These are phyloP conservation scores for Kondoa malvinella DNA, from an alignment of 768 basidiomycete genomes.

Conservation along the genomic window DNA sequence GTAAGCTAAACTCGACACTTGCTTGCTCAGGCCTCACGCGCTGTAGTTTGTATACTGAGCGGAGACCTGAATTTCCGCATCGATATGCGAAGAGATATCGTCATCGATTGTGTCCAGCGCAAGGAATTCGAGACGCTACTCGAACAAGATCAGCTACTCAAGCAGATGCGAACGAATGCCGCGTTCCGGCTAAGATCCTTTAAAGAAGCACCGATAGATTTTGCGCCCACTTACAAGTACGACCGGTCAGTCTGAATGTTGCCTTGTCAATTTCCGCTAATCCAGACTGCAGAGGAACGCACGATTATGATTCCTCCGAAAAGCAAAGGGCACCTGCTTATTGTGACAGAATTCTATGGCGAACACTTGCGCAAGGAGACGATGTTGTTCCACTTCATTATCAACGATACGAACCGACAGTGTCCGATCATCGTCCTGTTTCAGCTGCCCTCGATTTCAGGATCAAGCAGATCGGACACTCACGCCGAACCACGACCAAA, in stretches of 20 bases:
- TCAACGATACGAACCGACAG: conserved; percentile 61
- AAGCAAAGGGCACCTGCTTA: conserved; percentile 82
- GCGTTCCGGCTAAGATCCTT: conserved; percentile 70
- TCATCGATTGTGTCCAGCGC: conserved; percentile 51
- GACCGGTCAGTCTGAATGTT: background rate
- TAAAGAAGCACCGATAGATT: conserved; percentile 58
- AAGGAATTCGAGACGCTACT: conserved; percentile 50
- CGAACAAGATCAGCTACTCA: conserved; percentile 68
- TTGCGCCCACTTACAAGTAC: conserved; percentile 74
- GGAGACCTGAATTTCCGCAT: conserved; percentile 72
- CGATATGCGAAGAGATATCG: conserved; percentile 71
- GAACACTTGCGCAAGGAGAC: conserved; percentile 31
- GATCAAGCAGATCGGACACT: conserved; percentile 47
- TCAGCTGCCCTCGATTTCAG: conserved; percentile 7
- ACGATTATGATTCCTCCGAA: conserved; percentile 68
- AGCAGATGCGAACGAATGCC: conserved; percentile 76
- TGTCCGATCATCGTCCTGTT: conserved; percentile 73
- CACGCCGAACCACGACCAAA: conserved; percentile 44
- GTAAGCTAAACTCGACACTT: conserved; percentile 49
- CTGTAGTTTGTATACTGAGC: conserved; percentile 9
- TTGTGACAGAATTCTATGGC: conserved; percentile 88
- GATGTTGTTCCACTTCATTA: conserved; percentile 49
- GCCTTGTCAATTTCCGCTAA: background rate
- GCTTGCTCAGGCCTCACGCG: background rate
- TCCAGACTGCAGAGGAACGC: conserved; percentile 39